These are phyloP conservation scores for Pseudogymnoascus sp. DNA, from an alignment of 2,329 filamentous ascomycete species.

Conservation along the genomic window DNA sequence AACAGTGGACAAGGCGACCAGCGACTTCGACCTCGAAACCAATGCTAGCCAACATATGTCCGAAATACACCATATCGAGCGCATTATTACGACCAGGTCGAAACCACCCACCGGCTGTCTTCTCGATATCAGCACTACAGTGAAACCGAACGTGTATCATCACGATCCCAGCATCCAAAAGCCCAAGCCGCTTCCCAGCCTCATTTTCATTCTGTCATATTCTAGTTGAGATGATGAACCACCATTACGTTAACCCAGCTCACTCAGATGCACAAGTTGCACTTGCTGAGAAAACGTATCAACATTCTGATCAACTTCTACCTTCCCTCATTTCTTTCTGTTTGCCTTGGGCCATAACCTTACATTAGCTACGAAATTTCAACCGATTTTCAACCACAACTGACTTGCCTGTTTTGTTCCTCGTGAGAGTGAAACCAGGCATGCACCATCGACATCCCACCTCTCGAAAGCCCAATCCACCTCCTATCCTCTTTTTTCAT, in stretches of 20 bases:
- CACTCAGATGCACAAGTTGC: slow-evolving; percentile 9
- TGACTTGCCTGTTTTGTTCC: not conserved
- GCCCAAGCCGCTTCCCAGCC: not conserved
- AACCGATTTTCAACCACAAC: not conserved
- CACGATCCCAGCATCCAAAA: not conserved
- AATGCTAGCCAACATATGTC: not conserved
- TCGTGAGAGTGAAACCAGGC: not conserved
- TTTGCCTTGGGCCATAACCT: not conserved
- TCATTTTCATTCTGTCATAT: slow-evolving; percentile 1
- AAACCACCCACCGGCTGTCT: not conserved
- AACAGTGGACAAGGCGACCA: not conserved
- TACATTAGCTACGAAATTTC: not conserved
- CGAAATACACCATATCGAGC: not conserved
- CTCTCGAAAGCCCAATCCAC: not conserved
- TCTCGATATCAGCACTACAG: not conserved
- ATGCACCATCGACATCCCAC: not conserved
- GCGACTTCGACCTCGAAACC: not conserved
- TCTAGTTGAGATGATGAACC: slow-evolving; percentile 7
- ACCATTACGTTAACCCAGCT: slow-evolving; percentile 10
- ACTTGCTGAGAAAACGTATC: slow-evolving; percentile 9
- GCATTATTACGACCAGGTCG: not conserved
- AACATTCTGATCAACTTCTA: slow-evolving; percentile 7
- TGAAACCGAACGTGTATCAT: not conserved
- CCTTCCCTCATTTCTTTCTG: not conserved
- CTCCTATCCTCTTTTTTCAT: not conserved